These are phyloP conservation scores for Nigrograna mackinnonii DNA, from an alignment of 2,329 filamentous ascomycete genomes.

Conservation along the genomic window DNA sequence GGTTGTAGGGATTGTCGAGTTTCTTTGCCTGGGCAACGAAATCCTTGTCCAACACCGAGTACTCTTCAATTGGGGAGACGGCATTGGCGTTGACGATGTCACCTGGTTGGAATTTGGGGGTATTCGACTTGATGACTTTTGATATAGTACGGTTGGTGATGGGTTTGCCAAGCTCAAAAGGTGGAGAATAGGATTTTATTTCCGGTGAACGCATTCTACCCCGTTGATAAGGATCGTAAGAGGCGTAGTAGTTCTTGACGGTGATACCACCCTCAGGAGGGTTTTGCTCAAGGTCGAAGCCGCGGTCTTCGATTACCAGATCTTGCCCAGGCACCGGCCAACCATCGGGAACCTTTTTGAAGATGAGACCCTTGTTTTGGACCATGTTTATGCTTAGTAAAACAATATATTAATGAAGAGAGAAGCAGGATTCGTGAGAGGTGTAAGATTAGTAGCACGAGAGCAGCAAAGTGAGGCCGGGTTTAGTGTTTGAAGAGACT, in stretches of 20 bases:
- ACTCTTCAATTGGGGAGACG: conserved; percentile 67
- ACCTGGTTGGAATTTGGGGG: conserved; percentile 64
- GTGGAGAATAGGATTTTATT: conserved; percentile 68
- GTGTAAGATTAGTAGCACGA: no score
- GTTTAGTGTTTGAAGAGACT: no score
- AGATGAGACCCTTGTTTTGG: conserved; percentile 76
- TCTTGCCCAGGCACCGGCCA: conserved; percentile 72
- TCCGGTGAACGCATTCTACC: conserved; percentile 72
- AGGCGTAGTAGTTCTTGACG: conserved; percentile 72
- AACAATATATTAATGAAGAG: no score
- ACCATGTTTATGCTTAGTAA: no score
- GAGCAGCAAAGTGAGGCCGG: no score
- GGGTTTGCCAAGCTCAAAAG: conserved; percentile 65
- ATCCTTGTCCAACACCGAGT: conserved; percentile 60
- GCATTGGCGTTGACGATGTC: conserved; percentile 64
- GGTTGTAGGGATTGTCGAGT: conserved; percentile 70
- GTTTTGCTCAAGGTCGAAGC: conserved; percentile 68
- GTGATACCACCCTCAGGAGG: conserved; percentile 67
- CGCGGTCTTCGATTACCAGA: conserved; percentile 66
- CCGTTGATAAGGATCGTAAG: conserved; percentile 84
- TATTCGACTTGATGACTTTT: conserved; percentile 73
- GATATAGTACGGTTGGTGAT: conserved; percentile 67
- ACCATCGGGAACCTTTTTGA: conserved; percentile 69
- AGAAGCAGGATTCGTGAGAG: no score
- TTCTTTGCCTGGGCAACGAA: conserved; percentile 51